phyloP scores from a whole-genome alignment of 257 asterid genomes.

The Solanum clarkiae region DNA sequence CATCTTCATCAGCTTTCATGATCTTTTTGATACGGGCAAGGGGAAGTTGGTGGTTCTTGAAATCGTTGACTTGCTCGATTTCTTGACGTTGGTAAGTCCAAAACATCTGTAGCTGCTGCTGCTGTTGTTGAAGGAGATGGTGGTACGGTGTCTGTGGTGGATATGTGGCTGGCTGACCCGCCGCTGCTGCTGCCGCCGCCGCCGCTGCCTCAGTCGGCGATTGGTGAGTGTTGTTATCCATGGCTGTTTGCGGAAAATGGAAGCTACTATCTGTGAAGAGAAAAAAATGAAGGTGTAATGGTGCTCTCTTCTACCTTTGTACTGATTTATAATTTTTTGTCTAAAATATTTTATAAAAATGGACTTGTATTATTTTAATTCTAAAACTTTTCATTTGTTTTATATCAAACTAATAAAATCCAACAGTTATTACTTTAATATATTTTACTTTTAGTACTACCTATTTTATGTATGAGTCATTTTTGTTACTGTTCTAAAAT shows the following conservation, averaged over 20 bases:
- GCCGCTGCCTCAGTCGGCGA: slow-evolving; percentile 21
- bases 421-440: background rate
- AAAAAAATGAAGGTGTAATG: background rate
- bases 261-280: background rate
- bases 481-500: background rate
- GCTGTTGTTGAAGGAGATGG: slow-evolving; percentile 79
- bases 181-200: slow-evolving; percentile 18
- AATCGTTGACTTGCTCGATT: slow-evolving; percentile 76
- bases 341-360: background rate
- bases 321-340: background rate
- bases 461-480: background rate
- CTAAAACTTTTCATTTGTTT: background rate
- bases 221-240: slow-evolving; percentile 42
- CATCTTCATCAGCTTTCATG: slow-evolving; percentile 95
- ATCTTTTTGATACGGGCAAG: slow-evolving; percentile 86
- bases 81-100: slow-evolving; percentile 70
- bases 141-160: slow-evolving; percentile 57
- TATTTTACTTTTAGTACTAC: background rate
- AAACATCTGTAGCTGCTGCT: slow-evolving; percentile 70
- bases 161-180: slow-evolving; percentile 17
- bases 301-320: background rate
- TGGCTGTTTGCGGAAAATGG: background rate
- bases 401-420: background rate
- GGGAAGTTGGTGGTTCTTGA: slow-evolving; percentile 84
- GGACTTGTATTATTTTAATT: background rate